Percentiles rank a stretch among this genome's conserved stretches.
These are phyloP conservation scores for Grosmannia serpens DNA, from an alignment of 2,329 filamentous ascomycete species.

Conservation along the genomic window DNA sequence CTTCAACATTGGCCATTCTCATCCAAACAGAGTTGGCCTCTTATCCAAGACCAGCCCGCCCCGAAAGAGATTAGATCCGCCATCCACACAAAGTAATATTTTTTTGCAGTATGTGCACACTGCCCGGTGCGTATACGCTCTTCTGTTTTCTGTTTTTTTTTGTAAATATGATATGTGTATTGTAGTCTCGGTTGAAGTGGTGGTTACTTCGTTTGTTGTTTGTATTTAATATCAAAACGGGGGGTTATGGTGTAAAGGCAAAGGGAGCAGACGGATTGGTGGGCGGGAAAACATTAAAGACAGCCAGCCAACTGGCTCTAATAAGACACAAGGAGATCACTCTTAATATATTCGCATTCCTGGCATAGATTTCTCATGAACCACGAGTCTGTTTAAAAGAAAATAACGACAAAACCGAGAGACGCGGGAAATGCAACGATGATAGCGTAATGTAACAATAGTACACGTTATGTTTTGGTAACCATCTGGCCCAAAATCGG, in stretches of 20 bases:
- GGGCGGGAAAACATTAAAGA: background rate
- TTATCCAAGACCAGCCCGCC: background rate
- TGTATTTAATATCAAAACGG: background rate
- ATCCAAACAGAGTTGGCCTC: background rate
- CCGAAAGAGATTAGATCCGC: background rate
- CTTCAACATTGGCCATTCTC: background rate
- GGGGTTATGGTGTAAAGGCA: background rate
- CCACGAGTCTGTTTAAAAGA: background rate
- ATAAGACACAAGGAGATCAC: background rate
- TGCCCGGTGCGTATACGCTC: background rate
- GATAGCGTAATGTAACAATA: constrained; percentile 34
- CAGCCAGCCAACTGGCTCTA: background rate
- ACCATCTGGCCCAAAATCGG: background rate
- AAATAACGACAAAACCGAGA: background rate
- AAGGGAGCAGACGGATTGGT: background rate
- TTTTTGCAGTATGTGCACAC: background rate
- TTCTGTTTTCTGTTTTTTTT: background rate
- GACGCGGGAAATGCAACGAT: constrained; percentile 1
- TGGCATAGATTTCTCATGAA: background rate
- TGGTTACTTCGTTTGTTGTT: background rate
- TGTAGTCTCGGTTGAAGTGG: background rate
- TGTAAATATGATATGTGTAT: background rate
- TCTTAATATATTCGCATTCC: background rate
- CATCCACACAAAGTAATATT: background rate
- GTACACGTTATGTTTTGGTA: constrained; percentile 25